phyloP scores from a whole-genome alignment of 441 rosid species.

The Erodium trifolium region DNA sequence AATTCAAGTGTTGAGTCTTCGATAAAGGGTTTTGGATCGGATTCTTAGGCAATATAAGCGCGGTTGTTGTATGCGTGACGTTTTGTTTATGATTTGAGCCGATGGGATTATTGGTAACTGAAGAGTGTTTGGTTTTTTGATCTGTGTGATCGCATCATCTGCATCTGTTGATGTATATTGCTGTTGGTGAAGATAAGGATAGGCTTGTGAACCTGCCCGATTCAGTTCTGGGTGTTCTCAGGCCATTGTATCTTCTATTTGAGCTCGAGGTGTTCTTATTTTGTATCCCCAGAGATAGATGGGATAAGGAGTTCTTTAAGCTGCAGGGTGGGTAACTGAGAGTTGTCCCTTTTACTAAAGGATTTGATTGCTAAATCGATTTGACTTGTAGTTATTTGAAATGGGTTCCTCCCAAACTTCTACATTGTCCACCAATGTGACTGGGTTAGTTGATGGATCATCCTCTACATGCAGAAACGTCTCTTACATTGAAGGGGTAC shows the following conservation, averaged over 20 bases:
- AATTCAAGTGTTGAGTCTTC: background rate
- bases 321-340: constrained; percentile 45
- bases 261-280: constrained; percentile 27
- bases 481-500: constrained; percentile 48
- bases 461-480: constrained; percentile 32
- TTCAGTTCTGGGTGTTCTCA: constrained; percentile 48
- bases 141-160: constrained; percentile 20
- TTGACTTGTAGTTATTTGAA: constrained; percentile 14
- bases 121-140: constrained; percentile 23
- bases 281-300: constrained; percentile 63
- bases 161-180: constrained; percentile 65
- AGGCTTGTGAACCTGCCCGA: constrained; percentile 53
- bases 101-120: constrained; percentile 27
- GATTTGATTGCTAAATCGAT: constrained; percentile 14
- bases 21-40: background rate
- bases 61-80: too few species aligned
- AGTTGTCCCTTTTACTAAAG: background rate
- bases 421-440: constrained; percentile 50
- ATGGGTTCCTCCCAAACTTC: constrained; percentile 72
- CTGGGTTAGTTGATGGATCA: constrained; percentile 46
- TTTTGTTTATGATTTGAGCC: constrained; percentile 8
- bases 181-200: constrained; percentile 33
- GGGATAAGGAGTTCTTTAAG: constrained; percentile 68
- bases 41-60: background rate
- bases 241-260: constrained; percentile 38